Percentiles rank a stretch among this genome's conserved stretches.
These are phyloP conservation scores for Penicillium palitans DNA, from an alignment of 2,329 filamentous ascomycete species.

Conservation along the genomic window DNA sequence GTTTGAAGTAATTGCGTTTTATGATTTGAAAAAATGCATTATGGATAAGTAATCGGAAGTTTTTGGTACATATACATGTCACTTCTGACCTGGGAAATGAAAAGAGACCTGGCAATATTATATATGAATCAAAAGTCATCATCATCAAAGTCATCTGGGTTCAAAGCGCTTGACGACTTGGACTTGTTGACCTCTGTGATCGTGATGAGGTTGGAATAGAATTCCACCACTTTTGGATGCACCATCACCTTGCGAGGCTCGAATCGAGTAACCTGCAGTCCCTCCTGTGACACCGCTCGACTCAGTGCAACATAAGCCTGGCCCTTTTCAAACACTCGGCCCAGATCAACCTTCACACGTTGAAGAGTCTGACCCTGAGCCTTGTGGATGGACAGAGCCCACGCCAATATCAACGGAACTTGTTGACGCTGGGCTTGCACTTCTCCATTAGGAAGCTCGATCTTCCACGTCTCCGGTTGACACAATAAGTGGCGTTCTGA, in stretches of 20 bases:
- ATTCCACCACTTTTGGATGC: conserved; percentile 78
- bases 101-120: conserved; percentile 6
- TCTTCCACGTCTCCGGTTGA: conserved; percentile 89
- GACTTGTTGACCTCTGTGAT: conserved; percentile 57
- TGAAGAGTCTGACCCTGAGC: conserved; percentile 94
- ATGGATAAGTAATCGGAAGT: neutral
- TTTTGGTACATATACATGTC: neutral
- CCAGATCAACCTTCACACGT: conserved; percentile 89
- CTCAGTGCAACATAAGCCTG: conserved; percentile 96
- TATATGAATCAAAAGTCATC: conserved; percentile 52
- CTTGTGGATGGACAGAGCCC: conserved; percentile 97
- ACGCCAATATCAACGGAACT: conserved; percentile 86
- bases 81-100: neutral
- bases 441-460: conserved; percentile 93
- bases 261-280: conserved; percentile 84
- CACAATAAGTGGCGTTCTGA: conserved; percentile 75
- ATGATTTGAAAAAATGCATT: neutral
- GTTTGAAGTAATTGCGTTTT: neutral
- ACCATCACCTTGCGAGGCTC: conserved; percentile 92
- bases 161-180: conserved; percentile 27
- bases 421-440: conserved; percentile 83
- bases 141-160: conserved; percentile 33
- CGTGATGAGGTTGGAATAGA: conserved; percentile 79
- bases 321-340: conserved; percentile 91
- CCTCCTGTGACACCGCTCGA: conserved; percentile 83